Conservation (phyloP, 202 grass and related monocot genomes). For the Musa balbisiana region DNA sequence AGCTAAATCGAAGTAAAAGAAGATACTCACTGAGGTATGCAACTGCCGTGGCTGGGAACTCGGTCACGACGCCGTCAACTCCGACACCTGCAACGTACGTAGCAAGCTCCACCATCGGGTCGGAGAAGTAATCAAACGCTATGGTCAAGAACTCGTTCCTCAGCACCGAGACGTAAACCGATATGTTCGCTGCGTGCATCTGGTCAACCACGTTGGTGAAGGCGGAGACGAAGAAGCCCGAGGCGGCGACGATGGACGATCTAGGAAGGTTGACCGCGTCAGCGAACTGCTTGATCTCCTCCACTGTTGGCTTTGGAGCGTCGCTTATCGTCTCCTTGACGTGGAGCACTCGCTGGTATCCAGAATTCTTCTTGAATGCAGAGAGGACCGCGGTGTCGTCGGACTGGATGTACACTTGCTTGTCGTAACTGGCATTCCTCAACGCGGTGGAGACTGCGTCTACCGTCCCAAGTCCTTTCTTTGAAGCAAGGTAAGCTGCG, state of each 20-base stretch:
- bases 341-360: constrained; percentile 43
- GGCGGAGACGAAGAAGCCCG: constrained; percentile 58
- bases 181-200: constrained; percentile 61
- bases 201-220: constrained; percentile 43
- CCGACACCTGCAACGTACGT: constrained; percentile 36
- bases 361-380: constrained; percentile 50
- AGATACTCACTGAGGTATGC: constrained; percentile 66
- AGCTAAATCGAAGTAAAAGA: neutral
- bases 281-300: constrained; percentile 56
- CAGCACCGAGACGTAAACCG: constrained; percentile 51
- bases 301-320: constrained; percentile 40
- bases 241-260: constrained; percentile 29
- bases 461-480: neutral
- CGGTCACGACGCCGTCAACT: constrained; percentile 64
- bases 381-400: constrained; percentile 71
- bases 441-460: neutral
- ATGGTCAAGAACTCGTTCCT: constrained; percentile 84
- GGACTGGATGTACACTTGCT: constrained; percentile 58
- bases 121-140: constrained; percentile 76
- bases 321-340: constrained; percentile 46
- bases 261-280: constrained; percentile 44
- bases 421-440: constrained; percentile 62
- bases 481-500: neutral
- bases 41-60: constrained; percentile 62
- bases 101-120: constrained; percentile 67